A percentile compares a stretch with the other conserved stretches of the same genome.
Evolutionary conservation across 306 rosid genomes (phyloP).

Genomic region (Vigna angularis): DNA sequence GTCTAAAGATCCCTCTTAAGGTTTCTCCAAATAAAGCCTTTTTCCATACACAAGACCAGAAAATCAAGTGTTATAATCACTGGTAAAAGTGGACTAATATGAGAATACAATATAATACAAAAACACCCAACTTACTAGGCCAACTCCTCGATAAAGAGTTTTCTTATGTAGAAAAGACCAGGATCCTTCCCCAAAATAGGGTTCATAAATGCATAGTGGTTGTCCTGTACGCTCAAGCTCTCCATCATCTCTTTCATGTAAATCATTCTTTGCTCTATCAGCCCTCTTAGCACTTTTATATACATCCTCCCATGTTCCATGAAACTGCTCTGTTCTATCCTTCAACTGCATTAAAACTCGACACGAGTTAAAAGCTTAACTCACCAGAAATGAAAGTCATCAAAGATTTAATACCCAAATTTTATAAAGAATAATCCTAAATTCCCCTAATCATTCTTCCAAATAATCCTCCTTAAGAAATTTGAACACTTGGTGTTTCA

Average conservation of each 20-base stretch:
- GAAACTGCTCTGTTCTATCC: conserved; percentile 88
- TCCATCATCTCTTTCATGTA: conserved; percentile 95
- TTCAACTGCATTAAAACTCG: conserved; percentile 68
- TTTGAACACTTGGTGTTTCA: background rate
- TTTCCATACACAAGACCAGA: background rate
- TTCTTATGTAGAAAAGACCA: conserved; percentile 90
- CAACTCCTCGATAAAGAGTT: conserved; percentile 91
- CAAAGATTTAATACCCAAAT: conserved; percentile 9
- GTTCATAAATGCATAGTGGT: conserved; percentile 91
- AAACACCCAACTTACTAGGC: conserved; percentile 67
- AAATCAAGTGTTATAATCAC: conserved; percentile 5
- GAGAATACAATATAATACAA: background rate
- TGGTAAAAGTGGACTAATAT: background rate
- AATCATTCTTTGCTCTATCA: conserved; percentile 82
- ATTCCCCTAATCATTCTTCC: conserved; percentile 12
- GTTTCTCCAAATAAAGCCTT: background rate
- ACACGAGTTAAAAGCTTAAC: conserved; percentile 24
- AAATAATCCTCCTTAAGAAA: background rate
- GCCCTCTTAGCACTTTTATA: conserved; percentile 79
- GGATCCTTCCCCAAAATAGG: conserved; percentile 89
- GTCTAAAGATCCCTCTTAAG: background rate
- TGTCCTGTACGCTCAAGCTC: conserved; percentile 98
- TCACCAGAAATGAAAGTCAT: conserved; percentile 16
- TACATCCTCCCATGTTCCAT: conserved; percentile 94
- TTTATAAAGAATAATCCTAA: background rate